Base-by-base conservation (phyloP, 805 yeast species). In the Metschnikowia vanudenii region DNA sequence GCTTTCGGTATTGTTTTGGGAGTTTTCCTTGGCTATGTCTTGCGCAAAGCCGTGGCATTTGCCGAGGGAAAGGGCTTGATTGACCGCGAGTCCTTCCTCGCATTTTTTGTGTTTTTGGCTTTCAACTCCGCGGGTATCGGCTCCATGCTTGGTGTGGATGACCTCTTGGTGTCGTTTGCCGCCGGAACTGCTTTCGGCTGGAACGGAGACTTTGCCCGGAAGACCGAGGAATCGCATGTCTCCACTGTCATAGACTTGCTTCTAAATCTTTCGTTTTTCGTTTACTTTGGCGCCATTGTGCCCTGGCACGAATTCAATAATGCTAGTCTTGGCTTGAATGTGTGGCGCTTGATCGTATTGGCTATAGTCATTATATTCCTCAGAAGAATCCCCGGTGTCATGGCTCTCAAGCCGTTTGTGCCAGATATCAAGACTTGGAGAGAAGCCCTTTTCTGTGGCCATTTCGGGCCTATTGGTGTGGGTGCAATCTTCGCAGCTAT, bases 391-490 rank as follows among this genome's bases (percentile, higher is more conserved):
- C 97, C 97, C 0, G 91, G 88, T 1, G 87, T 90, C 36, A 58
- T 90, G 40, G 75, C 80, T 0, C 67, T 87, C 41, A 86, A 86
- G 58, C 90, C 92, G 0, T 62, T 89, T 19, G 84, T 88, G 1
- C 96, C 97, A 0, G 97, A 90, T 61, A 79, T 90, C 33, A 83
- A 88, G 57, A 79, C 88, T 10, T 90, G 97, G 96, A 80, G 96
- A 63, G 97, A 90, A 64, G 97, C 97, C 0, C 62, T 90, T 3
- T 91, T 91, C 64, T 88, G 95, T 63, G 97, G 97, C 17, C 96
- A 90, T 68, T 90, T 91, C 65, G 97, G 97, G 14, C 97, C 97
- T 1, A 88, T 91, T 60, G 97, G 97, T 39, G 97, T 90, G 18
- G 96, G 97, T 47, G 96, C 96, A 1, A 74, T 90, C 7, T 89